Percentiles rank a stretch among this genome's conserved stretches.
These are phyloP conservation scores for Leptographium flavum DNA, from an alignment of 2,329 filamentous ascomycete genomes.

Conservation along the genomic window DNA sequence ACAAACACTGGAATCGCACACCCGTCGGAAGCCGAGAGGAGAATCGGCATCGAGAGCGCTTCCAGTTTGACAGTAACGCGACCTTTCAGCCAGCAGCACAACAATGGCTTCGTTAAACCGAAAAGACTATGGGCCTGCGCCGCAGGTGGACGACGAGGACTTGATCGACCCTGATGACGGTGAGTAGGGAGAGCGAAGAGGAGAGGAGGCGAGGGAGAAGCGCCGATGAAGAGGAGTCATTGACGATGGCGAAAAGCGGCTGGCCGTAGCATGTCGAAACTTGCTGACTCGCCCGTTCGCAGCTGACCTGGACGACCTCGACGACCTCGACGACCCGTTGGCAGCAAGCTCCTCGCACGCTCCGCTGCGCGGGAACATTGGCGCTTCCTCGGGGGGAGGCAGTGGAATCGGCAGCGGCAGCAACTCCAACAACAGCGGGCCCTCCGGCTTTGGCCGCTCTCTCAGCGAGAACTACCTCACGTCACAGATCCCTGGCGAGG, in stretches of 20 bases:
- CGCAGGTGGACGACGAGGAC: slow-evolving; percentile 49
- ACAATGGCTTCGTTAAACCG: slow-evolving; percentile 32
- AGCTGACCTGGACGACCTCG: slow-evolving; percentile 84
- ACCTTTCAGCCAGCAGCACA: no score
- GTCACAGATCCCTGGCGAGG: slow-evolving; percentile 80
- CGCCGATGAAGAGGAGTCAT: neutral
- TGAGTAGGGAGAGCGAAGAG: slow-evolving; percentile 18
- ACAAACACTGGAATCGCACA: neutral
- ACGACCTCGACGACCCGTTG: slow-evolving; percentile 85
- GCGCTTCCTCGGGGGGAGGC: slow-evolving; percentile 18
- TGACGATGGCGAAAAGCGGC: no score
- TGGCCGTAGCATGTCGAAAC: no score
- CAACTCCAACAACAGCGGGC: neutral
- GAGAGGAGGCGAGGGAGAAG: neutral
- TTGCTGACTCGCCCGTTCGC: no score
- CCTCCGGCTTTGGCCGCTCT: slow-evolving; percentile 28
- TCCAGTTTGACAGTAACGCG: neutral
- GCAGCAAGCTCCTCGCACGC: slow-evolving; percentile 54
- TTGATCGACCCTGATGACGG: slow-evolving; percentile 70
- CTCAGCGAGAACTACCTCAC: slow-evolving; percentile 74
- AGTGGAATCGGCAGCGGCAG: neutral
- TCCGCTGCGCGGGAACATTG: slow-evolving; percentile 74
- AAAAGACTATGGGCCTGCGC: slow-evolving; percentile 44
- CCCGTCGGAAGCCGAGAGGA: neutral
- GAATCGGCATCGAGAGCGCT: neutral